A percentile compares a stretch with the other conserved stretches of the same genome.
These are phyloP conservation scores for Grosmannia serpens DNA, from an alignment of 2,329 filamentous ascomycete genomes.

Conservation along the genomic window DNA sequence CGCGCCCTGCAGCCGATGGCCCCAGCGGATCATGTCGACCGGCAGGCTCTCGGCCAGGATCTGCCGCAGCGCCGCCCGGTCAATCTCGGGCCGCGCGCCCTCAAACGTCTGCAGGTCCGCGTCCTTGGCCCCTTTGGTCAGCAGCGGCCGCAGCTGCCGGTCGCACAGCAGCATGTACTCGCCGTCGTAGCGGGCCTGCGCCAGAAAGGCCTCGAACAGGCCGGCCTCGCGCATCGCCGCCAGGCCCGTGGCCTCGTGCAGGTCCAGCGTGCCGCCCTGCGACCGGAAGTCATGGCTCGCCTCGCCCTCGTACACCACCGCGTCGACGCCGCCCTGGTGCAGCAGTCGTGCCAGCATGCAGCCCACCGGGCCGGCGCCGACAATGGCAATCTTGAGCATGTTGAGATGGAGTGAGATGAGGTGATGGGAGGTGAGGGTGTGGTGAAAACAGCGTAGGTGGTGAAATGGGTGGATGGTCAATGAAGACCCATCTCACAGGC, in stretches of 20 bases:
- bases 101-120: background rate
- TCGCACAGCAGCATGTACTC: slow-evolving; percentile 37
- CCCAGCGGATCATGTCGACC: slow-evolving; percentile 33
- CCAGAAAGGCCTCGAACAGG: slow-evolving; percentile 37
- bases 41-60: slow-evolving; percentile 35
- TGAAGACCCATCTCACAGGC: too few relatives aligned
- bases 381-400: slow-evolving; percentile 28
- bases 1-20: slow-evolving; percentile 16
- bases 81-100: slow-evolving; percentile 38
- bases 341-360: slow-evolving; percentile 42
- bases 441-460: too few relatives aligned
- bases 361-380: slow-evolving; percentile 36
- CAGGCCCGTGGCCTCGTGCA: slow-evolving; percentile 40
- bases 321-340: slow-evolving; percentile 30
- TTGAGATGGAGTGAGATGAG: background rate
- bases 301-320: slow-evolving; percentile 40
- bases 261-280: slow-evolving; percentile 42
- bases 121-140: slow-evolving; percentile 22
- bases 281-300: slow-evolving; percentile 28
- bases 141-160: slow-evolving; percentile 23
- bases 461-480: too few relatives aligned
- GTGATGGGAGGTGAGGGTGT: too few relatives aligned
- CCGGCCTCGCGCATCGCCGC: slow-evolving; percentile 37
- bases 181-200: slow-evolving; percentile 38
- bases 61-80: slow-evolving; percentile 31